phyloP scores from a whole-genome alignment of 2,329 filamentous ascomycete species.

The Fusarium nurragi region DNA sequence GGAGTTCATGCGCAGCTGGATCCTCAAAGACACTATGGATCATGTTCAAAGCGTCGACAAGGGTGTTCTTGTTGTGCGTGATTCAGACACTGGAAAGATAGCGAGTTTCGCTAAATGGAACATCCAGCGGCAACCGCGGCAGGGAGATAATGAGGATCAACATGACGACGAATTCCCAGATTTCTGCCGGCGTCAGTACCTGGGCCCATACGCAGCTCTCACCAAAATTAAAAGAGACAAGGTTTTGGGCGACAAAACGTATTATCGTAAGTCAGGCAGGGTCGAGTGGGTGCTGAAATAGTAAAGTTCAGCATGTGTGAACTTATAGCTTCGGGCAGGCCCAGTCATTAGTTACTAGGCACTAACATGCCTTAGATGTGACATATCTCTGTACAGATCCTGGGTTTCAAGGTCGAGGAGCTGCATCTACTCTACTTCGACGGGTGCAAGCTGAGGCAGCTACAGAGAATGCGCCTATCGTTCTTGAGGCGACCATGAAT shows the following conservation, averaged over 20 bases:
- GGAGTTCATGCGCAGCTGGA: conserved; percentile 44
- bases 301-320: not conserved
- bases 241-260: conserved; percentile 44
- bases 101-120: conserved; percentile 52
- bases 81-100: conserved; percentile 43
- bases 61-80: conserved; percentile 50
- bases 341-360: not conserved
- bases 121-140: conserved; percentile 38
- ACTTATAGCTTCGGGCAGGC: not conserved
- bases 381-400: conserved; percentile 54
- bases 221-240: conserved; percentile 46
- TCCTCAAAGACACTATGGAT: conserved; percentile 46
- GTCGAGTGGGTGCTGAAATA: not conserved
- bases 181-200: conserved; percentile 44
- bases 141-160: conserved; percentile 21
- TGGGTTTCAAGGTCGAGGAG: conserved; percentile 48
- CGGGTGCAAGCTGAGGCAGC: conserved; percentile 48
- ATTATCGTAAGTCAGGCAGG: conserved; percentile 51
- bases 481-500: conserved; percentile 53
- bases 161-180: conserved; percentile 46
- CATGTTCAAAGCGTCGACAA: conserved; percentile 43
- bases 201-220: conserved; percentile 49
- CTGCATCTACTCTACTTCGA: conserved; percentile 48
- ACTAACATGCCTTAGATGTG: conserved; percentile 46
- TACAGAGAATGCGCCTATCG: conserved; percentile 47